Conservation (phyloP, 768 basidiomycete genomes). For the Trametes cingulata region DNA sequence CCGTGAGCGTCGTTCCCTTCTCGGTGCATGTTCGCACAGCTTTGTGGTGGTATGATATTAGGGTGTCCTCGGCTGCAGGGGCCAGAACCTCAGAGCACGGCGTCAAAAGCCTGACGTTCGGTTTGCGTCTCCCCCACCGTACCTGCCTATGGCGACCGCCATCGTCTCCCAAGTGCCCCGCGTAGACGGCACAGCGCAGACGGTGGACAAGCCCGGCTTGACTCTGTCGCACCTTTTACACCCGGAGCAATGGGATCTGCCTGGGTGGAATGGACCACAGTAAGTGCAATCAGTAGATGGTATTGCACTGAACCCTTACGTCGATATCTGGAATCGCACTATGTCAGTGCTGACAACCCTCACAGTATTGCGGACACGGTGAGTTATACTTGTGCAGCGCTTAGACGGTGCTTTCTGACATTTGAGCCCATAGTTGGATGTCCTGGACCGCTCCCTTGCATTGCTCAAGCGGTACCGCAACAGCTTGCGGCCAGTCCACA, state of each 20-base stretch:
- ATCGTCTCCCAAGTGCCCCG: background rate
- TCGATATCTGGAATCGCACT: background rate
- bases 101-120: constrained; percentile 4
- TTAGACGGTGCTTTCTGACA: background rate
- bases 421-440: constrained; percentile 17
- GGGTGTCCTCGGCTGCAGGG: constrained; percentile 1
- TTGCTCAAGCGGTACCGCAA: constrained; percentile 32
- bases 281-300: constrained; percentile 4
- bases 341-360: constrained; percentile 6
- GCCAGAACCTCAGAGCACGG: constrained; percentile 8
- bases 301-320: background rate
- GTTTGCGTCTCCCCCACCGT: constrained; percentile 4
- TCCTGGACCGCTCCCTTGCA: constrained; percentile 27
- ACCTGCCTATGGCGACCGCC: constrained; percentile 1
- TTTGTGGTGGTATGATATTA: constrained; percentile 18
- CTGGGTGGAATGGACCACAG: constrained; percentile 25
- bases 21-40: constrained; percentile 6
- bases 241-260: constrained; percentile 27
- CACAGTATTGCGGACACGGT: constrained; percentile 19
- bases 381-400: background rate
- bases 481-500: constrained; percentile 27
- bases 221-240: constrained; percentile 25
- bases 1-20: constrained; percentile 4
- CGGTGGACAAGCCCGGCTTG: constrained; percentile 2
- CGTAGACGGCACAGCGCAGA: background rate